Evolutionary conservation across 345 rosid genomes (phyloP), one percentile per base, ranked within the genome.

Genomic region (Lagerstroemia speciosa): DNA sequence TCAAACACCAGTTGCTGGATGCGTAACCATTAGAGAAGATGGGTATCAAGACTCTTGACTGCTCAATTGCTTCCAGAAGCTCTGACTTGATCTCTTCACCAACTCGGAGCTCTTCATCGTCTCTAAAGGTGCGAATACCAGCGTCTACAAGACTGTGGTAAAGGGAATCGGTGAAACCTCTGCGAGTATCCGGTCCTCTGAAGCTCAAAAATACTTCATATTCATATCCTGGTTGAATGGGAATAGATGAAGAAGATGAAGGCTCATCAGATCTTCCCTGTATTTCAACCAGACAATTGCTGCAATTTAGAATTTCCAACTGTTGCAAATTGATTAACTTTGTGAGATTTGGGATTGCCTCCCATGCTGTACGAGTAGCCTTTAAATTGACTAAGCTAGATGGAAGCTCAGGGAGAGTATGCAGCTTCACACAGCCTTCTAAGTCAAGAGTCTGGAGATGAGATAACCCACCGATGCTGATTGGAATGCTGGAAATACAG

Each of bases 1-100:
- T 66, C 22, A 65, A 52, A 19, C 68, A 65, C 68, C 68, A 65
- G 24, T 65, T 65, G 40, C 68, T 65, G 50, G 68, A 65, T 6
- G 68, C 68, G 40, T 65, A 65, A 31, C 30, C 48, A 33, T 7
- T 40, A 38, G 68, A 36, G 34, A 66, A 66, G 53, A 66, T 46
- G 48, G 69, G 69, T 40, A 66, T 43, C 4, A 8, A 31, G 31
- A 66, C 27, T 46, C 43, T 66, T 24, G 69, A 66, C 19, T 66
- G 69, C 24, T 45, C 27, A 45, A 66, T 66, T 66, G 69, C 69
- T 29, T 66, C 57, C 53, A 66, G 27, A 66, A 66, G 55, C 15
- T 66, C 53, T 19, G 57, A 27, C 29, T 57, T 50, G n/a, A 66
- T 66, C 55, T 66, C 69, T 17, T 66, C 69, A 0, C 69, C 55